A percentile compares a stretch with the other conserved stretches of the same genome.
Conservation (phyloP, 345 rosid species). For the Abelmoschus esculentus region DNA sequence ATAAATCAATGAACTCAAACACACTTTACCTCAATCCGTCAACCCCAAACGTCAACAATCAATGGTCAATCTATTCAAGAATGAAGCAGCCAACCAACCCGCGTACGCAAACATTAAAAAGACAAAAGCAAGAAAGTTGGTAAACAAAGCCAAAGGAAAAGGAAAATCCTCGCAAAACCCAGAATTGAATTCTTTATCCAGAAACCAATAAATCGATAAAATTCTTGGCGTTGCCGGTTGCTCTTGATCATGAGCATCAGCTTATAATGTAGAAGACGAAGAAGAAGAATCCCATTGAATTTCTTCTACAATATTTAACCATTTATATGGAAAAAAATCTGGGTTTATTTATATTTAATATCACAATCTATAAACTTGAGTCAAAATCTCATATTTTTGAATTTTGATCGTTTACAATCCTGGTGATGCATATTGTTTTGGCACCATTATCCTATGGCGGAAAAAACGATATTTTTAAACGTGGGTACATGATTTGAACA, state of each 20-base stretch:
- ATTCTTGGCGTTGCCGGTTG: background rate
- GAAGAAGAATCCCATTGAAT: background rate
- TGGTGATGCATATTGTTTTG: background rate
- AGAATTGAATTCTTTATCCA: too few species aligned
- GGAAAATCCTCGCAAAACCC: too few species aligned
- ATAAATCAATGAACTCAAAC: background rate
- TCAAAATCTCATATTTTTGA: too few species aligned
- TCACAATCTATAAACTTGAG: conserved; percentile 1
- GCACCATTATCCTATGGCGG: conserved; percentile 1
- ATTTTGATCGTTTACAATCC: background rate
- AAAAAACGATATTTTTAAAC: conserved; percentile 1
- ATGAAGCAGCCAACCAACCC: background rate
- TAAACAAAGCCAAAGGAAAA: too few species aligned
- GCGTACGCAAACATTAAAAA: too few species aligned
- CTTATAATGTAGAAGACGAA: background rate
- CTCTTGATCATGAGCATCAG: background rate
- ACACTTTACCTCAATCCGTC: conserved; percentile 18
- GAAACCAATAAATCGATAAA: too few species aligned
- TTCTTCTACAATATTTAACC: background rate
- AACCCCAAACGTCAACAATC: conserved; percentile 7
- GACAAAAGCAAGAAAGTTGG: too few species aligned
- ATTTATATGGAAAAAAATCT: background rate
- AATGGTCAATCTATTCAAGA: background rate
- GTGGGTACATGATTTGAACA: background rate
- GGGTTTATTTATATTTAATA: background rate